phyloP scores from a whole-genome alignment of 2,329 filamentous ascomycete species.

The Talaromyces sp. region DNA sequence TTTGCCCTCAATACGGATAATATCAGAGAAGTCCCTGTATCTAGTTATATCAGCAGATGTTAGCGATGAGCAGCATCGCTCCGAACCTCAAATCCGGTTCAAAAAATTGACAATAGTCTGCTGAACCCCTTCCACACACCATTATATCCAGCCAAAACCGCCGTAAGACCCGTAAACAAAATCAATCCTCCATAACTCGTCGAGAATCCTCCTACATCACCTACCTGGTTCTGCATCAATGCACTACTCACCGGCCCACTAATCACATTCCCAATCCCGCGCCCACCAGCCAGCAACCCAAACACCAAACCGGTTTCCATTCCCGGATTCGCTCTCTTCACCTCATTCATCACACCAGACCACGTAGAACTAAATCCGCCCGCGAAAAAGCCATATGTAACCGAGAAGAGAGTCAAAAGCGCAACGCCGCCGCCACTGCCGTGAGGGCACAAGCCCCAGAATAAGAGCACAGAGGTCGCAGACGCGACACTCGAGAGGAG shows the following conservation, averaged over 20 bases:
- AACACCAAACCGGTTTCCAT: constrained; percentile 13
- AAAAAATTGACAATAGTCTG: neutral
- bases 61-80: neutral
- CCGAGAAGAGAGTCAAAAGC: constrained; percentile 57
- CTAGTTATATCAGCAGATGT: neutral
- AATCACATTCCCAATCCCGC: constrained; percentile 14
- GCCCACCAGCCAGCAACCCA: constrained; percentile 10
- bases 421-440: constrained; percentile 23
- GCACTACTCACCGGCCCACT: constrained; percentile 14
- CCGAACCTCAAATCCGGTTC: neutral
- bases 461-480: constrained; percentile 53
- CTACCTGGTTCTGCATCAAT: constrained; percentile 1
- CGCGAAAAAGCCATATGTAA: constrained; percentile 63
- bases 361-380: constrained; percentile 62
- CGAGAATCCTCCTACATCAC: neutral
- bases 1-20: neutral
- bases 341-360: constrained; percentile 46
- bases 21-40: neutral
- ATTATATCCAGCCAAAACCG: neutral
- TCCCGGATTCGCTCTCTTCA: neutral
- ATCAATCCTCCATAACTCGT: constrained; percentile 15
- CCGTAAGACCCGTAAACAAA: constrained; percentile 15
- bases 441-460: constrained; percentile 57
- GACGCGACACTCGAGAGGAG: constrained; percentile 55
- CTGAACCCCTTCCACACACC: constrained; percentile 1